Conservation (phyloP, 1,284 basidiomycete genomes). For the Papiliotrema laurentii region DNA sequence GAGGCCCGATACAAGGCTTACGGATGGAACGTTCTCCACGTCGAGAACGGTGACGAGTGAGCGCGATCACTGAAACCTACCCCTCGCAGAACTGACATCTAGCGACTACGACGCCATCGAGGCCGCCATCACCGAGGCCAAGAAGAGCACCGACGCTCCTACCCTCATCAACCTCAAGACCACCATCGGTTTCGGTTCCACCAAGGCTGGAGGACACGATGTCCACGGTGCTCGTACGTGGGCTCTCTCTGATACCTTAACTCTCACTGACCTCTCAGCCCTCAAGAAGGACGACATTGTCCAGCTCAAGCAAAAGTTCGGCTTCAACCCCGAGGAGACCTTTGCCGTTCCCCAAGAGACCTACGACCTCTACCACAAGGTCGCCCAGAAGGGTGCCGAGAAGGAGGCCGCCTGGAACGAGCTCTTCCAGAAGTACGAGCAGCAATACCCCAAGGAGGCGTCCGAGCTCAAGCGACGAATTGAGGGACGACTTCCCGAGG, state of each 20-base stretch:
- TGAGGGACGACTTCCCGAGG: constrained; percentile 71
- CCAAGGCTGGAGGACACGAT: constrained; percentile 84
- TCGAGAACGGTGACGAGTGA: constrained; percentile 75
- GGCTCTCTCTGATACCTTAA: neutral
- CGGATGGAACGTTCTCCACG: constrained; percentile 87
- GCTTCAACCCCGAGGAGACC: constrained; percentile 71
- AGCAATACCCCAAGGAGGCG: constrained; percentile 77
- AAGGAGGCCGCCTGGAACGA: constrained; percentile 72
- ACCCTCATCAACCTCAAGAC: constrained; percentile 82
- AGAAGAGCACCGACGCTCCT: constrained; percentile 72
- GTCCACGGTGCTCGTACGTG: constrained; percentile 81
- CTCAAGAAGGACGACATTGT: constrained; percentile 89
- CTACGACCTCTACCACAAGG: constrained; percentile 63
- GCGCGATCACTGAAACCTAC: constrained; percentile 17
- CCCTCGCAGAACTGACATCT: constrained; percentile 8
- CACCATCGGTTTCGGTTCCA: constrained; percentile 90
- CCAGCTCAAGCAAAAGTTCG: constrained; percentile 77
- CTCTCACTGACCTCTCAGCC: constrained; percentile 51
- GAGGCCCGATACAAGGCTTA: constrained; percentile 81
- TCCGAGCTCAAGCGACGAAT: constrained; percentile 82
- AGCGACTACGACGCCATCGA: constrained; percentile 76
- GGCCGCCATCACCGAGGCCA: constrained; percentile 72
- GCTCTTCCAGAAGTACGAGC: constrained; percentile 64
- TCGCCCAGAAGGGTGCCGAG: constrained; percentile 67
- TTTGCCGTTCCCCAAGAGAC: constrained; percentile 77